Evolutionary conservation across 2,329 filamentous ascomycete species (phyloP), one percentile per base, ranked within the genome.

Genomic region (Exophiala lecanii-corni): DNA sequence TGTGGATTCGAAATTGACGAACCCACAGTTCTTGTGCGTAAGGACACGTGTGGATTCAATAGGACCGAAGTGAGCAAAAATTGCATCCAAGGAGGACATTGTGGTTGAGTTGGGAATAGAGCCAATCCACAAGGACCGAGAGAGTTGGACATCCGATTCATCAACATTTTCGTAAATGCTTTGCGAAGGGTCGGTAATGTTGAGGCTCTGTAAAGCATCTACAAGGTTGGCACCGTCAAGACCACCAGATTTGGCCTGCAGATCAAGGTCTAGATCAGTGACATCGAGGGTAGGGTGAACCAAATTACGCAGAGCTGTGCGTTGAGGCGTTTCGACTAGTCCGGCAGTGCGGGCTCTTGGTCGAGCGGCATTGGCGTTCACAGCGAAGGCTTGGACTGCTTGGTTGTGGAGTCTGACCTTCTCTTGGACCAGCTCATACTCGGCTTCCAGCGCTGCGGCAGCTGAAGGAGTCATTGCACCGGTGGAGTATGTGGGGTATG

Each of bases 21-120:
- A 98, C 2, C 91, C 92, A 62, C 92, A 98, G 67, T 95, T 97
- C 75, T 98, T 98, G 72, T 98, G 89, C 1, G 92, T 97, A 49
- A 98, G 74, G 3, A 98, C 92, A 52, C 92, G 79, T 19, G 88
- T 91, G 3, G 91, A 96, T 54, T 92, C 76, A 51, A 98, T 95
- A 2, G 84, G 78, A 7, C 92, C 92, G 55, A 92, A 94, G n/a
- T 82, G 78, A 63, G 87, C 86, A 70, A 98, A 98, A 69, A 97
- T 95, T 53, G 94, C 89, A 44, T 88, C 88, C 48, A 98, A 70
- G 1, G 92, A 97, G 1, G 91, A 94, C 9, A 92, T 89, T 0
- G 92, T 98, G 2, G 92, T 98, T 2, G 92, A 97, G 3, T 91
- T 89, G 9, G 92, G 92, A 46, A 98, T 96, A 65, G 91, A 96